Conservation (phyloP, 2,329 filamentous ascomycete genomes). For the Neocucurbitaria cava region DNA sequence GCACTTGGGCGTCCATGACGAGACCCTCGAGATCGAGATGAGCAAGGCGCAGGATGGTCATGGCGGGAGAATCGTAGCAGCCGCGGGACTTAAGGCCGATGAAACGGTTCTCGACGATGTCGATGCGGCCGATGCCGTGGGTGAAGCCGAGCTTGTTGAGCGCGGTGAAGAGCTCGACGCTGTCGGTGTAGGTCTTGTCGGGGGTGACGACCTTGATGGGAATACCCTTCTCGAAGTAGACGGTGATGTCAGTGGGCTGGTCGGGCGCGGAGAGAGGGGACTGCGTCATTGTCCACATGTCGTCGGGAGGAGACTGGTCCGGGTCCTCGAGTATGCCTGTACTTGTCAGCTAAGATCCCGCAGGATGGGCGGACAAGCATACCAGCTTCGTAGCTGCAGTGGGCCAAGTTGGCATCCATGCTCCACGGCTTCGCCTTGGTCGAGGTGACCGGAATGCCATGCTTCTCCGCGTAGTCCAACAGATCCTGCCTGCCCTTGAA, state of each 20-base stretch:
- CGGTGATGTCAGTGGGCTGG: slow-evolving; percentile 72
- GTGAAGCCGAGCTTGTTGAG: slow-evolving; percentile 74
- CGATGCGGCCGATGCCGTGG: slow-evolving; percentile 79
- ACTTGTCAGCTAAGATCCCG: not conserved
- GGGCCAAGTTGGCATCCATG: slow-evolving; percentile 72
- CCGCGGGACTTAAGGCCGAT: slow-evolving; percentile 81
- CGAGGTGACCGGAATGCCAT: slow-evolving; percentile 73
- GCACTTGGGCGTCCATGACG: slow-evolving; percentile 72
- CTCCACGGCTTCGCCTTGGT: slow-evolving; percentile 69
- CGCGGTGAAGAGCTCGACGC: slow-evolving; percentile 74
- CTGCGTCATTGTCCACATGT: slow-evolving; percentile 80
- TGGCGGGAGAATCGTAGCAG: slow-evolving; percentile 70
- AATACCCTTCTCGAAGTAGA: slow-evolving; percentile 78
- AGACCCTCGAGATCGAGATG: slow-evolving; percentile 71
- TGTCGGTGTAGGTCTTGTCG: slow-evolving; percentile 68
- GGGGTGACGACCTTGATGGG: slow-evolving; percentile 69
- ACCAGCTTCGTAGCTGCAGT: slow-evolving; percentile 82
- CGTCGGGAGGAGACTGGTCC: slow-evolving; percentile 69
- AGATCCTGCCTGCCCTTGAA: slow-evolving; percentile 77
- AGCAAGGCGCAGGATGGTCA: slow-evolving; percentile 59
- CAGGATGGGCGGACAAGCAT: not conserved
- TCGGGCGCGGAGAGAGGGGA: slow-evolving; percentile 75
- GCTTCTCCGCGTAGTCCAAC: slow-evolving; percentile 72
- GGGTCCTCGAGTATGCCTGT: slow-evolving; percentile 69
- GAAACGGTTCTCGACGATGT: slow-evolving; percentile 84